A percentile compares a stretch with the other conserved stretches of the same genome.
phyloP scores from a whole-genome alignment of 805 yeast genomes.

The Suhomyces vadensis region DNA sequence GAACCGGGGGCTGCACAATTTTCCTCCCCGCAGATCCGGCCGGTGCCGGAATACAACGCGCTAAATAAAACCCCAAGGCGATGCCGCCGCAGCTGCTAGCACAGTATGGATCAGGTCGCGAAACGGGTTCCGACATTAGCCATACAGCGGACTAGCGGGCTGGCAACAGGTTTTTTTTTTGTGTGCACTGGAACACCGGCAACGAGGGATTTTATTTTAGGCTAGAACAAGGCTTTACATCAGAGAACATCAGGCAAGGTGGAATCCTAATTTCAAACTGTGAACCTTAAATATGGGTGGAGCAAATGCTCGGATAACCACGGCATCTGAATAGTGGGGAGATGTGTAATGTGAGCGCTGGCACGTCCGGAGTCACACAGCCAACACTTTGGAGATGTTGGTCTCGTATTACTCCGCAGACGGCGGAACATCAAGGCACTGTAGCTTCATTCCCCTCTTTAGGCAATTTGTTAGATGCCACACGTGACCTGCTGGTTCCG shows the following conservation, averaged over 20 bases:
- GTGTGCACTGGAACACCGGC: background rate
- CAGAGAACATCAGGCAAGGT: too few relatives aligned
- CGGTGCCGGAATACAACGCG: background rate
- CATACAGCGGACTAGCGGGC: conserved; percentile 8
- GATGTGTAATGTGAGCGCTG: background rate
- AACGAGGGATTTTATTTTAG: background rate
- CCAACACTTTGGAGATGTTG: background rate
- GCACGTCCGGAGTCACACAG: background rate
- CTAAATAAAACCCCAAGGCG: background rate
- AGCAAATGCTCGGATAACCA: too few relatives aligned
- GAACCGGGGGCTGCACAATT: background rate
- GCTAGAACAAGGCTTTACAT: background rate
- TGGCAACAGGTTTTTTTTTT: background rate
- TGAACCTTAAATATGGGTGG: too few relatives aligned
- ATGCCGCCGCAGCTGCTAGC: background rate
- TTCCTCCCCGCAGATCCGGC: conserved; percentile 2
- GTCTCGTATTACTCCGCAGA: background rate
- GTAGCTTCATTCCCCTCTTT: background rate
- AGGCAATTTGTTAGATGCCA: background rate
- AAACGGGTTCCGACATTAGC: conserved; percentile 5
- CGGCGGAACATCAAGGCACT: background rate
- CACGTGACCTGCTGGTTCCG: conserved; percentile 9
- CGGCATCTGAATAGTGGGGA: too few relatives aligned
- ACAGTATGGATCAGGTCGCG: conserved; percentile 1
- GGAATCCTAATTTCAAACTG: too few relatives aligned